Evolutionary conservation across 345 rosid genomes (phyloP).

Genomic region (Camelina laxa): DNA sequence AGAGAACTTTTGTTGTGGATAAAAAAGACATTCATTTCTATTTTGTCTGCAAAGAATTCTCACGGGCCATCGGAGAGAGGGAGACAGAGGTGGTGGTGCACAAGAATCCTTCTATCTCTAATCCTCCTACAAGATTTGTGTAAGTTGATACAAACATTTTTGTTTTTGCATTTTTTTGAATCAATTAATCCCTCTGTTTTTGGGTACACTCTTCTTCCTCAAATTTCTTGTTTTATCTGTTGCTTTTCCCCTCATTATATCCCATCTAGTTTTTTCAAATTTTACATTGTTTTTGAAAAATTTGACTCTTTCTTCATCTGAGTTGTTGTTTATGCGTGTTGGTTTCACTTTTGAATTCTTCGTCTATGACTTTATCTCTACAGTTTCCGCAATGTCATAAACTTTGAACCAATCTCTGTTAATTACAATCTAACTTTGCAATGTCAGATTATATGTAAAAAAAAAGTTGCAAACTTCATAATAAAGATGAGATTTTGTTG

Average conservation of each 20-base stretch:
- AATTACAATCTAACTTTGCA: constrained; percentile 6
- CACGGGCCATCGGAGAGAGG: constrained; percentile 47
- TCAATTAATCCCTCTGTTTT: constrained; percentile 6
- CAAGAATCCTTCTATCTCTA: constrained; percentile 36
- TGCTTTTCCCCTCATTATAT: background rate
- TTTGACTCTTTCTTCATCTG: constrained; percentile 31
- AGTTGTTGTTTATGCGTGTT: constrained; percentile 38
- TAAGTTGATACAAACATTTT: constrained; percentile 4
- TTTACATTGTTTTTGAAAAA: constrained; percentile 4
- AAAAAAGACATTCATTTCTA: constrained; percentile 42
- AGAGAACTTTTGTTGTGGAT: constrained; percentile 35
- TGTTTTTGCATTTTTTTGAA: constrained; percentile 9
- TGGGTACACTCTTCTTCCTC: constrained; percentile 26
- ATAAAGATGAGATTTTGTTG: background rate
- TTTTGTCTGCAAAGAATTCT: constrained; percentile 42
- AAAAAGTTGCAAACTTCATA: constrained; percentile 1
- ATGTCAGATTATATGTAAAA: background rate
- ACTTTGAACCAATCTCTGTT: constrained; percentile 19
- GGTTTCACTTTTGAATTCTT: constrained; percentile 42
- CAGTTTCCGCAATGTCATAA: constrained; percentile 20
- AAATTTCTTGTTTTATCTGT: background rate
- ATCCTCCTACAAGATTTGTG: constrained; percentile 30
- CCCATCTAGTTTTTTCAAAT: constrained; percentile 1
- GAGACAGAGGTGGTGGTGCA: constrained; percentile 45
- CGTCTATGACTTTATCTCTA: constrained; percentile 1